Conservation (phyloP, 305 asterid species). For the Vinca major region DNA sequence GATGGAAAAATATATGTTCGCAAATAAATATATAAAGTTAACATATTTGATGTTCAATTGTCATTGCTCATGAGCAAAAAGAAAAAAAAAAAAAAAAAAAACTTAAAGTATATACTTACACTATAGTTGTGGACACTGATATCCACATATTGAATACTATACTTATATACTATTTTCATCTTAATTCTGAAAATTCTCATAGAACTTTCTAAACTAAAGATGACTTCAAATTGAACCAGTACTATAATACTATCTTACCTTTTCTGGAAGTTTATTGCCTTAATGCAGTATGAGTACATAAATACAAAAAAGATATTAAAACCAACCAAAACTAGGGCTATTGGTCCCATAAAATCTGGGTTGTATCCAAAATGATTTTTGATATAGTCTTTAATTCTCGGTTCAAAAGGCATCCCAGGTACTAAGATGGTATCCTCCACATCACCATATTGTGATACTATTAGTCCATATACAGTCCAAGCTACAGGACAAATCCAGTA, state of each 20-base stretch:
- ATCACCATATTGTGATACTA: conserved; percentile 77
- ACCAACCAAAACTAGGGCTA: conserved; percentile 62
- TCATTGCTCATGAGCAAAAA: too few species aligned
- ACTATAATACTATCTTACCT: conserved; percentile 28
- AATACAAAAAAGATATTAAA: conserved; percentile 69
- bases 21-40: too few species aligned
- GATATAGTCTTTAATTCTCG: conserved; percentile 44
- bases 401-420: conserved; percentile 33
- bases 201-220: neutral
- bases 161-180: neutral
- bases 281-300: conserved; percentile 69
- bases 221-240: neutral
- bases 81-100: too few species aligned
- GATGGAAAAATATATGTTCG: too few species aligned
- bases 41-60: too few species aligned
- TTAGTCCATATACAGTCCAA: conserved; percentile 86
- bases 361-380: conserved; percentile 58
- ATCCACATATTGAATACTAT: too few species aligned
- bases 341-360: conserved; percentile 59
- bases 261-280: conserved; percentile 62
- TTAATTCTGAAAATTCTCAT: neutral
- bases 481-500: conserved; percentile 91
- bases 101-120: too few species aligned
- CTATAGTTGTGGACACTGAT: too few species aligned
- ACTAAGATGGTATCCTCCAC: conserved; percentile 31